Percentiles rank a stretch among this genome's conserved stretches.
Evolutionary conservation across 2,329 filamentous ascomycete species (phyloP).

Genomic region (Alternaria sp.): DNA sequence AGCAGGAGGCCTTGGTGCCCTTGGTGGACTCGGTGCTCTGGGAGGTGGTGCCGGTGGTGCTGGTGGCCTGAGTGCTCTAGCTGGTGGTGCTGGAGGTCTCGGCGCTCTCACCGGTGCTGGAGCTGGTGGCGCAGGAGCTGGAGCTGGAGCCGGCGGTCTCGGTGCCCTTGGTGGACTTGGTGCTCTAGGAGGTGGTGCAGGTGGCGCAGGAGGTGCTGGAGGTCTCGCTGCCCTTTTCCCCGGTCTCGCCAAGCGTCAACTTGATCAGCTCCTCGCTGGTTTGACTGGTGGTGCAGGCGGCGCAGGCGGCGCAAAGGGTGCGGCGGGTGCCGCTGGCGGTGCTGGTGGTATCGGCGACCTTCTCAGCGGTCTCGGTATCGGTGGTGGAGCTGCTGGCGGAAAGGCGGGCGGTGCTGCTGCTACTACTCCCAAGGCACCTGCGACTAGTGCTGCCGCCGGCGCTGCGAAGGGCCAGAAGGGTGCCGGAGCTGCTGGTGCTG

Average conservation of each 20-base stretch:
- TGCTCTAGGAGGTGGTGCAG: neutral
- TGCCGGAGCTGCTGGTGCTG: neutral
- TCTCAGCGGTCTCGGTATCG: slow-evolving; percentile 5
- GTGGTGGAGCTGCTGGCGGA: neutral
- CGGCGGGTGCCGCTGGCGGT: slow-evolving; percentile 2
- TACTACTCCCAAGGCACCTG: neutral
- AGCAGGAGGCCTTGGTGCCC: slow-evolving; percentile 11
- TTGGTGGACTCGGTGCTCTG: neutral
- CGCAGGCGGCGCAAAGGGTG: slow-evolving; percentile 7
- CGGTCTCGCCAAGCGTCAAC: neutral
- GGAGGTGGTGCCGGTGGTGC: neutral
- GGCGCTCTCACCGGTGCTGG: neutral
- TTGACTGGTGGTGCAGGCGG: slow-evolving; percentile 8
- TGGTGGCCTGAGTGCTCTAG: neutral
- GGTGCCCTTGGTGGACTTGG: neutral
- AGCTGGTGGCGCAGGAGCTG: neutral
- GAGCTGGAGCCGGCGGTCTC: neutral
- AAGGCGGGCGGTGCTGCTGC: slow-evolving; percentile 1
- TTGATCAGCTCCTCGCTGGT: neutral
- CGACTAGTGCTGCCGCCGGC: slow-evolving; percentile 1
- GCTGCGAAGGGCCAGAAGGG: slow-evolving; percentile 7
- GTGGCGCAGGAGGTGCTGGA: neutral
- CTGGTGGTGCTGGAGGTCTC: neutral
- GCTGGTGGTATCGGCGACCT: slow-evolving; percentile 2
- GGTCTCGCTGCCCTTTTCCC: neutral